Base-by-base conservation (phyloP, 106 monocot genomes). In the Phalaenopsis aphrodite region DNA sequence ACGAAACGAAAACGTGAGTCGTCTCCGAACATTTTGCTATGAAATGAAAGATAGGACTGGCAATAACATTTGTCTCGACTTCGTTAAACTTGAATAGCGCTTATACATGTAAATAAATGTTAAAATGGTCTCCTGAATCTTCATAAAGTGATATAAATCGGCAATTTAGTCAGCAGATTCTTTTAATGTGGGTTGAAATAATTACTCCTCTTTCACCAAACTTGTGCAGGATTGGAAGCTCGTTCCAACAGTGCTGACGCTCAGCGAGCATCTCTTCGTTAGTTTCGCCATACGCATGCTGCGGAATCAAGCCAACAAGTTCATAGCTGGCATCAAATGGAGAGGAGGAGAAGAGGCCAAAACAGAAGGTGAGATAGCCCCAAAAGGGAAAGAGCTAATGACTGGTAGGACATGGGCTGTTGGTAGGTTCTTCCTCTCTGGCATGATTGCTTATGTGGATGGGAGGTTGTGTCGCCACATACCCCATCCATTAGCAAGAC, bases 251-350 rank as follows among this genome's bases (percentile, higher is more conserved):
- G 79, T 95, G 77, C 81, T 95, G 68, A 93, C 93, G 67, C 72
- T 95, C 46, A 86, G 87, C 17, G 95, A 95, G 67, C 95, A 95
- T 79, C 83, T 95, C 43, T 95, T 95, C 72, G 95, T 95, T 41
- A 88, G 91, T 69, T 93, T 93, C 55, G 78, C 93, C 0, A 89
- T 95, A 46, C 93, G 89, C 11, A 75, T 87, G 46, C 56, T 95
- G 76, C 83, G 89, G 17, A 85, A 84, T 30, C 84, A 91, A 77
- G 81, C 95, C 43, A 67, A 78, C 78, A 86, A 87, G 52, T 56
- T 89, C 71, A 46, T 85, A 8, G 73, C 19, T 55, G 82, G 82
- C 24, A 73, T 89, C 69, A 79, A 71, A 49, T 83, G 36, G 80
- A 85, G 81, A 37, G 72, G 16, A 42, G 78, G 55, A 81, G 66